phyloP scores from a whole-genome alignment of 1,284 basidiomycete species.

The Boletus subluridellus region DNA sequence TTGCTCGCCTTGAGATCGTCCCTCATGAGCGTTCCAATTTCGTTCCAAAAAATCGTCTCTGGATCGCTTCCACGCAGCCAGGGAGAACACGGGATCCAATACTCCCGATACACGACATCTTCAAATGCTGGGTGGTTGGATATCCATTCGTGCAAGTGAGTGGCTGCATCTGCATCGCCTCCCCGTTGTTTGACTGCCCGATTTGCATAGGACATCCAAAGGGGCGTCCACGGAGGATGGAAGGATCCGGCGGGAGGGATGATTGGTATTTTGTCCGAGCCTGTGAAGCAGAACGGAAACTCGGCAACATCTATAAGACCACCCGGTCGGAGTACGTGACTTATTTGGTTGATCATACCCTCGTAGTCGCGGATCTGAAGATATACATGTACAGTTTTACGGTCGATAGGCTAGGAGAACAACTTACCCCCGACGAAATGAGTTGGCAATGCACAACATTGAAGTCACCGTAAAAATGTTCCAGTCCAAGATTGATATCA shows the following conservation, averaged over 20 bases:
- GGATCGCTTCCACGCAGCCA: constrained; percentile 40
- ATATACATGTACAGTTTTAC: constrained; percentile 13
- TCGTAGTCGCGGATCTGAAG: constrained; percentile 65
- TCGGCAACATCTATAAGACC: constrained; percentile 66
- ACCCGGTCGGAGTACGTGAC: constrained; percentile 61
- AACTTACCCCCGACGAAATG: constrained; percentile 64
- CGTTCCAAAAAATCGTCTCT: constrained; percentile 31
- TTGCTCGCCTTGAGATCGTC: constrained; percentile 44
- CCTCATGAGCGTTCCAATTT: constrained; percentile 37
- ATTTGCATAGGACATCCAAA: constrained; percentile 54
- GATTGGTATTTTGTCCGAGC: constrained; percentile 45
- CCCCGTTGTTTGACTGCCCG: constrained; percentile 53
- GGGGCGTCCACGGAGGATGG: constrained; percentile 53
- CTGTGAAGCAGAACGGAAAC: constrained; percentile 64
- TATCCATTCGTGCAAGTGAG: constrained; percentile 53
- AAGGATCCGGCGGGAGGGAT: constrained; percentile 41
- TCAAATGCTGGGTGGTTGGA: constrained; percentile 51
- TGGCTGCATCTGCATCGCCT: constrained; percentile 59
- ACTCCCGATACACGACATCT: constrained; percentile 51
- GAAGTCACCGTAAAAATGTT: constrained; percentile 74
- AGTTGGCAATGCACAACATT: constrained; percentile 69
- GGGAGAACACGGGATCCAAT: constrained; percentile 56
- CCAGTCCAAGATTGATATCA: constrained; percentile 76
- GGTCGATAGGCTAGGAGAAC: constrained; percentile 7
- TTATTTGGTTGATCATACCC: constrained; percentile 62